Base-by-base conservation (phyloP, 805 yeast genomes). In the Saccharomyces paradoxus region DNA sequence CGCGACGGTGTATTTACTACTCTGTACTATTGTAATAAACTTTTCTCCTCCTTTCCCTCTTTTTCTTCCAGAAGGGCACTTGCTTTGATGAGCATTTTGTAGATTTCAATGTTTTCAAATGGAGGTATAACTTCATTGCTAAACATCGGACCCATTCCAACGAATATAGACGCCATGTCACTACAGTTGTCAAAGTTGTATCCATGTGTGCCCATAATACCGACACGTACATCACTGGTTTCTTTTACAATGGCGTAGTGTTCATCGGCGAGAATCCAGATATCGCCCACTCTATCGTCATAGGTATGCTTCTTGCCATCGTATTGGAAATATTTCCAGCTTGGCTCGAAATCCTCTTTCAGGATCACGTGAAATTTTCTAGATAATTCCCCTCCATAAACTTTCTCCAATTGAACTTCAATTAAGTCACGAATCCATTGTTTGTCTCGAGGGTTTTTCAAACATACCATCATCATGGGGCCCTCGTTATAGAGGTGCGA, bases 121-220 rank as follows among this genome's bases (percentile, higher is more conserved):
- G 97, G 96, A 57, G 72, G 66, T 2, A 74, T 69, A 53, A 56
- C 59, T 3, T 56, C 54, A 21, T 49, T 53, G 41, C 70, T 63
- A 67, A 90, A 90, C 63, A 78, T 86, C 0, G 96, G 96, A 0
- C 97, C 97, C 2, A 76, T 67, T 0, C 85, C 95, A 41, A 88
- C 60, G 66, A 91, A 90, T 8, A 87, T 61, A 0, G 96, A 92
- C 51, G 96, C 74, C 96, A 90, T 90, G 54, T 89, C 71, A 4
- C 86, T 78, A 57, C 85, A 89, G 0, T 84, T 77, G 64, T 85
- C 86, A 17, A 37, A 37, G 65, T 86, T 82, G 66, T 87, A 90
- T 2, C 97, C 97, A 68, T 89, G 96, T 0, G 86, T 86, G 12
- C 96, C 97, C 53, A 74, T 74, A 41, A 53, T 32, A 57, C 44